These are phyloP conservation scores for Sequoia sempervirens DNA, from an alignment of 75 land plant species.

Conservation along the genomic window DNA sequence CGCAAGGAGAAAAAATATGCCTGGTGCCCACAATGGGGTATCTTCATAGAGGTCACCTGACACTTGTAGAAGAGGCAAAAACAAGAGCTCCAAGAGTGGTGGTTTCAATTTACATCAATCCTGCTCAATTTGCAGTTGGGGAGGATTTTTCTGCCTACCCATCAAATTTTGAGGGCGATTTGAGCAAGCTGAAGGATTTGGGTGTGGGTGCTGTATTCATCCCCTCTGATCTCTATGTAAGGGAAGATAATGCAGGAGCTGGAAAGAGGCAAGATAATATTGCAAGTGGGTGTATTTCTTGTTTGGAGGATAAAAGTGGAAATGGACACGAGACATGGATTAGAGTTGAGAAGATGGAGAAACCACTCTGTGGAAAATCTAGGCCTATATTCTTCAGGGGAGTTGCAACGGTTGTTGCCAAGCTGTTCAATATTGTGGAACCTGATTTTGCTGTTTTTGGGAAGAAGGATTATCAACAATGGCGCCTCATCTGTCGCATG, in stretches of 20 bases:
- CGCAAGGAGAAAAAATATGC: slow-evolving; percentile 53
- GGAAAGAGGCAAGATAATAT: neutral
- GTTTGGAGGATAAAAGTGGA: slow-evolving; percentile 27
- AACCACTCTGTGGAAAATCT: slow-evolving; percentile 87
- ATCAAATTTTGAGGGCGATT: slow-evolving; percentile 72
- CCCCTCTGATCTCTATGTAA: slow-evolving; percentile 70
- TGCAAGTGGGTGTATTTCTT: slow-evolving; percentile 18
- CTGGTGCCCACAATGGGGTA: slow-evolving; percentile 97
- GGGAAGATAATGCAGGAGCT: slow-evolving; percentile 15
- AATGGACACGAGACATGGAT: slow-evolving; percentile 87
- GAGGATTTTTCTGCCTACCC: slow-evolving; percentile 88
- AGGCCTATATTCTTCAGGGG: slow-evolving; percentile 95
- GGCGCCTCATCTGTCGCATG: slow-evolving; percentile 81
- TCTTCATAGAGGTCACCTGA: slow-evolving; percentile 85
- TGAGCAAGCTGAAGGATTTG: slow-evolving; percentile 56
- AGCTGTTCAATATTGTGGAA: slow-evolving; percentile 90
- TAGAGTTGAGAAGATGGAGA: slow-evolving; percentile 88
- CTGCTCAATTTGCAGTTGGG: slow-evolving; percentile 79
- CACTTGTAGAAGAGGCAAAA: slow-evolving; percentile 57
- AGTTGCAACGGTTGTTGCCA: slow-evolving; percentile 84
- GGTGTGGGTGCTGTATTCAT: slow-evolving; percentile 70
- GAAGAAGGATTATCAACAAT: slow-evolving; percentile 99
- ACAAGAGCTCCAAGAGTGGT: slow-evolving; percentile 49
- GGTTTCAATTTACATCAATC: slow-evolving; percentile 94
- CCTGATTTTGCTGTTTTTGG: slow-evolving; percentile 97